A percentile compares a stretch with the other conserved stretches of the same genome.
phyloP scores from a whole-genome alignment of 2,329 filamentous ascomycete genomes.

The Fusarium sp. region DNA sequence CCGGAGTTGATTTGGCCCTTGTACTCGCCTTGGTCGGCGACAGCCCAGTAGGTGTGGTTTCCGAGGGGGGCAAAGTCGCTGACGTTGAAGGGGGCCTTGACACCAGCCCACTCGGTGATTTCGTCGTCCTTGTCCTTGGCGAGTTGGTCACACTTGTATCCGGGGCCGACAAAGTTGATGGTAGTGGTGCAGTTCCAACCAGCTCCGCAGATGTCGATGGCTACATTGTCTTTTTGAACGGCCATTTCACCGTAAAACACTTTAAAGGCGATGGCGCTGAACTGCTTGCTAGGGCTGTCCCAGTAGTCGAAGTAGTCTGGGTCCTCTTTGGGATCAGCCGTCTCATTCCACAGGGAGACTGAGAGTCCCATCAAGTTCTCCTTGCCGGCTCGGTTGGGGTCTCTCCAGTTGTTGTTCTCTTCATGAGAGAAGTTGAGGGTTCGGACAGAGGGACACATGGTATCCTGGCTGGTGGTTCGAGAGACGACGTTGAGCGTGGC shows the following conservation, averaged over 20 bases:
- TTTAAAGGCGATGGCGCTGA: constrained; percentile 29
- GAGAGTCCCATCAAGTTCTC: constrained; percentile 29
- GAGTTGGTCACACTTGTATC: constrained; percentile 43
- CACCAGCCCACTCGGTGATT: constrained; percentile 24
- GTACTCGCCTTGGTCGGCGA: constrained; percentile 37
- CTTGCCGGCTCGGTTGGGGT: constrained; percentile 9
- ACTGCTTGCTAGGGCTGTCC: background rate
- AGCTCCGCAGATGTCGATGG: constrained; percentile 27
- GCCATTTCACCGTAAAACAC: constrained; percentile 34
- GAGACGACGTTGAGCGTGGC: constrained; percentile 33
- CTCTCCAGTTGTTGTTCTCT: constrained; percentile 17
- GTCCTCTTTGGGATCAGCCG: background rate
- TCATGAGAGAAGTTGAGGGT: constrained; percentile 45
- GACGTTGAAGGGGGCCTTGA: constrained; percentile 34
- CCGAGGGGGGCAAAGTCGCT: constrained; percentile 26
- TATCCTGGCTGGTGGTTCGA: constrained; percentile 7
- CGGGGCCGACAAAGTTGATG: constrained; percentile 38
- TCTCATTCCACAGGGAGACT: constrained; percentile 36
- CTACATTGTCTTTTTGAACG: constrained; percentile 21
- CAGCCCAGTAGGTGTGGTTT: constrained; percentile 33
- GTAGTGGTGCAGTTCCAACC: constrained; percentile 45
- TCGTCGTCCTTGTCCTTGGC: constrained; percentile 1
- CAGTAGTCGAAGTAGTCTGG: constrained; percentile 39
- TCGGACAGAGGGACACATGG: constrained; percentile 32
- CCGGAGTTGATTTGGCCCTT: constrained; percentile 25